Percentiles rank a stretch among this genome's conserved stretches.
Conservation (phyloP, 257 asterid species). For the Penstemon barbatus region DNA sequence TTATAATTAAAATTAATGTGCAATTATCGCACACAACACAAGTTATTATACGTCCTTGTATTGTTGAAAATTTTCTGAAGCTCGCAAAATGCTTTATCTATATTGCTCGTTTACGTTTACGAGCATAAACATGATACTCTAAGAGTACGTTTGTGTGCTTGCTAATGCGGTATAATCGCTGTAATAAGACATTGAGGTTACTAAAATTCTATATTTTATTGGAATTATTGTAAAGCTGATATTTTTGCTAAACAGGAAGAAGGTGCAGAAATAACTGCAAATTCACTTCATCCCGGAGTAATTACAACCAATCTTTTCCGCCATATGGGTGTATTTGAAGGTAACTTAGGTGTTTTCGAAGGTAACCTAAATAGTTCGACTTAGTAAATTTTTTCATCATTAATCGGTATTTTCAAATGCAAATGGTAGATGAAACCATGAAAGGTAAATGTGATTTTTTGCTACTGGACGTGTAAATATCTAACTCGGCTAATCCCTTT, state of each 20-base stretch:
- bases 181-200: too few species aligned
- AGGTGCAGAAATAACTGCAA: conserved; percentile 69
- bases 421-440: too few species aligned
- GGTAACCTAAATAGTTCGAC: conserved; percentile 21
- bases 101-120: neutral
- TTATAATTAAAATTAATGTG: conserved; percentile 17
- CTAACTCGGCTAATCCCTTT: neutral
- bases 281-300: conserved; percentile 85
- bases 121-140: neutral
- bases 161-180: neutral
- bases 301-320: conserved; percentile 73
- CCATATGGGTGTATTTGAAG: conserved; percentile 52
- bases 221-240: too few species aligned
- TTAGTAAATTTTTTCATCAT: too few species aligned
- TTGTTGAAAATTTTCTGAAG: too few species aligned
- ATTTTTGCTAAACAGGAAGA: conserved; percentile 55
- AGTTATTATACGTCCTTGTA: too few species aligned
- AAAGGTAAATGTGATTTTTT: neutral
- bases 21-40: neutral
- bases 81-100: neutral
- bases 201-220: too few species aligned
- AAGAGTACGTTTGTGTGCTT: neutral
- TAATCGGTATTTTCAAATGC: neutral
- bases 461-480: neutral
- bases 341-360: conserved; percentile 43